Base-by-base conservation (phyloP, 202 grass and related monocot species). In the Hordeum pubiflorum region DNA sequence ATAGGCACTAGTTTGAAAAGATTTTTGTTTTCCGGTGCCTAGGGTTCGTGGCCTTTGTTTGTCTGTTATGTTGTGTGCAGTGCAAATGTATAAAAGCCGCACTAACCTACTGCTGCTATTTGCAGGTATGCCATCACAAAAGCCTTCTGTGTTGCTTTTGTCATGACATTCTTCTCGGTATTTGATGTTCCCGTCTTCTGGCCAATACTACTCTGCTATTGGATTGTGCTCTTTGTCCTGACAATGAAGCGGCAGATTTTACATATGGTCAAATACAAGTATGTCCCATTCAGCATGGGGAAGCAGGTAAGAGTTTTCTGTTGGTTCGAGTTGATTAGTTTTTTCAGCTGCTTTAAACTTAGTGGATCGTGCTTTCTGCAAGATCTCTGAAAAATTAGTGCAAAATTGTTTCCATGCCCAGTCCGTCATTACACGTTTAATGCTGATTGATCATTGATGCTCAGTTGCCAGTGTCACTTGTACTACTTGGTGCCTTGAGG, bases 171-270 rank as follows among this genome's bases (percentile, higher is more conserved):
- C 86, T 97, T 97, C 88, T 90, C 90, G 21, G 62, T 97, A 63
- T 97, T 97, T 1, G 93, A 93, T 21, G 93, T 97, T 74, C 93
- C 93, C 48, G 90, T 97, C 60, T 97, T 93, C 88, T 97, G 90
- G 93, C 93, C 93, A 69, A 93, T 97, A 68, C 90, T 97, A 61
- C 83, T 97, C 20, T 97, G 83, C 50, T 96, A 95, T 1, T 95
- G 92, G 92, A 61, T 92, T 38, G 92, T 95, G 63, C 92, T 95
- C 39, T 92, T 95, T 81, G 72, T 90, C 58, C 85, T 95, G 63
- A 95, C 92, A 67, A 95, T 92, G 92, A 95, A 92, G 73, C 93
- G 93, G 1, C 93, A 95, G 46, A 95, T 95, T 82, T 20, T 92
- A 36, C 93, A 97, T 74, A 97, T 97, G 93, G 40, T 97, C 69